A percentile compares a stretch with the other conserved stretches of the same genome.
phyloP scores from a whole-genome alignment of 192 early-diverging fungal genomes.

The Cetraspora pellucida region DNA sequence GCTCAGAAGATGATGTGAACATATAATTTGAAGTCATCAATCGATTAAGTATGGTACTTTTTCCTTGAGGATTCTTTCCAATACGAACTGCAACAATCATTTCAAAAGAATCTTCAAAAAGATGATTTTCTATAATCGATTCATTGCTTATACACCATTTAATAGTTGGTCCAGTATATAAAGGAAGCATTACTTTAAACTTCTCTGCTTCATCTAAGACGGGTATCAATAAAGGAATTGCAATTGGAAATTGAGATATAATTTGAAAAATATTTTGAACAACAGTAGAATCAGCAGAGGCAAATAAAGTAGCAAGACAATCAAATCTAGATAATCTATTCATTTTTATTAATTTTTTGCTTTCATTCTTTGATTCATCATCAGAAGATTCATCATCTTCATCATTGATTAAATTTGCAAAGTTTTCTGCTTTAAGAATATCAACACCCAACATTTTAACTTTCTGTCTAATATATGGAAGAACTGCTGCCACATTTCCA shows the following conservation, averaged over 20 bases:
- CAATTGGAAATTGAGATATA: constrained; percentile 31
- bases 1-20: constrained; percentile 27
- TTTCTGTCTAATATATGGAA: constrained; percentile 26
- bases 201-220: constrained; percentile 10
- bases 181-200: constrained; percentile 32
- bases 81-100: constrained; percentile 29
- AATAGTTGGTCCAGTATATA: constrained; percentile 17
- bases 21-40: constrained; percentile 26
- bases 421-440: constrained; percentile 31
- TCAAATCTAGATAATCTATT: constrained; percentile 28
- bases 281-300: constrained; percentile 25
- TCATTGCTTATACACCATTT: constrained; percentile 26
- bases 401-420: background rate
- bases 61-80: constrained; percentile 10
- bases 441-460: constrained; percentile 32
- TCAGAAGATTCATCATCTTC: background rate
- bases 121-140: constrained; percentile 34
- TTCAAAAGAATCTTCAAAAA: constrained; percentile 20
- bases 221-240: constrained; percentile 26
- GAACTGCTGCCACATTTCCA: constrained; percentile 2
- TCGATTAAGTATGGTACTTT: constrained; percentile 31
- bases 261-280: constrained; percentile 31
- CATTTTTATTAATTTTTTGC: background rate
- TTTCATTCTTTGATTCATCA: background rate
- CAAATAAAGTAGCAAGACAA: constrained; percentile 22